Conservation (phyloP, 352 stramenopile genomes). For the Phytophthora pisi region DNA sequence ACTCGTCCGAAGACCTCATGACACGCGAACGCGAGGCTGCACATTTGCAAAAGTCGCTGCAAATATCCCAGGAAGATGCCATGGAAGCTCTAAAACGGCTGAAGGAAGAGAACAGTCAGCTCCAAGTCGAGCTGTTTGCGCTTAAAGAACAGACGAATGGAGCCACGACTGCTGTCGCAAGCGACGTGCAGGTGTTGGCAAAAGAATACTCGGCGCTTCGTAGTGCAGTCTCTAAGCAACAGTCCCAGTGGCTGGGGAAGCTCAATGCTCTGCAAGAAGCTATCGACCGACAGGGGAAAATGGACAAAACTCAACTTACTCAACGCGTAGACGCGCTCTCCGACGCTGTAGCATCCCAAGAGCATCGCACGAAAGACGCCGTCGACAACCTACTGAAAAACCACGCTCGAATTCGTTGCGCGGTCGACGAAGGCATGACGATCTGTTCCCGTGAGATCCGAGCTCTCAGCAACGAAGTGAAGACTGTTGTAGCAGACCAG, state of each 20-base stretch:
- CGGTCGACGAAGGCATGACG: conserved; percentile 61
- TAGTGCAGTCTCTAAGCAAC: conserved; percentile 42
- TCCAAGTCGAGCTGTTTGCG: conserved; percentile 47
- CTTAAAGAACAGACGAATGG: conserved; percentile 43
- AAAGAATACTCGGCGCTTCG: conserved; percentile 47
- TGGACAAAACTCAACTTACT: conserved; percentile 49
- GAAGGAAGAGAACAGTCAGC: conserved; percentile 42
- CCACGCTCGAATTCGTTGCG: conserved; percentile 49
- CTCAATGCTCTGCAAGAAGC: conserved; percentile 49
- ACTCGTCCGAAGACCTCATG: conserved; percentile 50
- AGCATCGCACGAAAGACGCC: conserved; percentile 49
- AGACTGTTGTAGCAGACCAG: conserved; percentile 40
- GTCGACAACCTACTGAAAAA: conserved; percentile 60
- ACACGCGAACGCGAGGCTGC: conserved; percentile 51
- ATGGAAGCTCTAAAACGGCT: conserved; percentile 46
- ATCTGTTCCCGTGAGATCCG: conserved; percentile 66
- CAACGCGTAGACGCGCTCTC: conserved; percentile 55
- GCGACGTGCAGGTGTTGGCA: conserved; percentile 53
- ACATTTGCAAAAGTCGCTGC: conserved; percentile 44
- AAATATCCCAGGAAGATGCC: conserved; percentile 57
- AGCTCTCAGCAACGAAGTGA: conserved; percentile 49
- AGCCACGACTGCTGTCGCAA: conserved; percentile 38
- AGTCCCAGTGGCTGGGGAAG: conserved; percentile 46
- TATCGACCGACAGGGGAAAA: conserved; percentile 53
- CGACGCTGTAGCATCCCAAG: conserved; percentile 44